Base-by-base conservation (phyloP, 768 basidiomycete species). In the Pleurotus ostreatus region DNA sequence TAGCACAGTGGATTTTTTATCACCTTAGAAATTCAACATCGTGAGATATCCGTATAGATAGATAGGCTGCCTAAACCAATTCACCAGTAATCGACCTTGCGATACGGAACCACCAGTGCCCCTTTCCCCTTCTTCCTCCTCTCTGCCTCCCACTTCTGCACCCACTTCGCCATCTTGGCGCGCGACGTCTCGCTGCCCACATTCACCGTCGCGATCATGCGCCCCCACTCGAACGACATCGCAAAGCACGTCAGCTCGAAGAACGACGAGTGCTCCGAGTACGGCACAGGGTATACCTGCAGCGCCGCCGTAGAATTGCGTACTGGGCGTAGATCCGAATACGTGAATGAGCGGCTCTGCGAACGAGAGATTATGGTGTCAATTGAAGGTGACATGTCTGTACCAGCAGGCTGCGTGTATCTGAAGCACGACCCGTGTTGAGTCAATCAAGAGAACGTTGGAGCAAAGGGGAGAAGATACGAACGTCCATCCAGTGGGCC, bases 401-500 rank as follows among this genome's bases (percentile, higher is more conserved):
- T 81, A 1, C 89, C 87, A 0, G 81, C 73, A 1, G 89, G 81
- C 18, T 81, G 84, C 1, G 84, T 76, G 62, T 82, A 93, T 22
- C 90, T 92, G 55, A 34, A 34, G 30, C 15, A 39, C 11, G 15
- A 44, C 25, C 56, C 22, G 16, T 23, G 4, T 6, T 16, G 20
- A 26, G 9, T 22, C 18, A 46, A 30, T 22, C 16, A 45, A 40
- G 52, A 66, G 13, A 25, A 25, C 23, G 23, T 25, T 25, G 23
- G 23, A 25, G 23, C 23, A 34, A 51, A 34, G 48, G 41, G 11
- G 13, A 25, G 11, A 9, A 46, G 13, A 25, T 8, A 80, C 91
- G 66, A 58, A 97, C 84, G 92, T 91, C 96, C 96, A 98, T 37
- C 97, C 97, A 0, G 97, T 98, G 0, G 97, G 97, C 56, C 95